Evolutionary conservation across 305 asterid genomes (phyloP).

Genomic region (Solanum aculeatissimum): DNA sequence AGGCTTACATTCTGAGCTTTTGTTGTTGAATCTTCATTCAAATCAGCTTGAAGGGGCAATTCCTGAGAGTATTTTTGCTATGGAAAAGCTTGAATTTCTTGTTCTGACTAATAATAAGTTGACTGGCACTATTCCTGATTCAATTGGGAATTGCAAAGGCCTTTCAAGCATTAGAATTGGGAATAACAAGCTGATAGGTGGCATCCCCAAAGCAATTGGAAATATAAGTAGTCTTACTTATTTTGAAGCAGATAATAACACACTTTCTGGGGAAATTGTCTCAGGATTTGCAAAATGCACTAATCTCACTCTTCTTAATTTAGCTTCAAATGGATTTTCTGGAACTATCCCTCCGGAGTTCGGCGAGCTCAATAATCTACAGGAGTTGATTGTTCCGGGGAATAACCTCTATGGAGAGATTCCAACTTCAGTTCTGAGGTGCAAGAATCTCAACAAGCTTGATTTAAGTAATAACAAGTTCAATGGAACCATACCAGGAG

Average conservation of each 20-base stretch:
- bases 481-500: slow-evolving; percentile 55
- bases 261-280: slow-evolving; percentile 71
- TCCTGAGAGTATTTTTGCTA: slow-evolving; percentile 67
- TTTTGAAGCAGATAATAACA: slow-evolving; percentile 79
- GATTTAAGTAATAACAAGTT: slow-evolving; percentile 69
- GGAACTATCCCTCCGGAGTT: slow-evolving; percentile 69
- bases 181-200: slow-evolving; percentile 57
- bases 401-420: slow-evolving; percentile 66
- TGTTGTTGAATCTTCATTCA: slow-evolving; percentile 74
- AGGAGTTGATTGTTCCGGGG: slow-evolving; percentile 72
- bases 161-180: slow-evolving; percentile 84
- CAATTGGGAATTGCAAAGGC: slow-evolving; percentile 57
- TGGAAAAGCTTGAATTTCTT: slow-evolving; percentile 55
- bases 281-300: slow-evolving; percentile 61
- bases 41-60: slow-evolving; percentile 68
- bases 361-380: slow-evolving; percentile 55
- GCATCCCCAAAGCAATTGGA: slow-evolving; percentile 63
- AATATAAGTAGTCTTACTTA: slow-evolving; percentile 74
- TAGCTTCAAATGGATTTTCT: slow-evolving; percentile 70
- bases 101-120: slow-evolving; percentile 74
- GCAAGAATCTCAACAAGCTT: slow-evolving; percentile 74
- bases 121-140: slow-evolving; percentile 45
- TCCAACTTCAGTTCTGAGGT: slow-evolving; percentile 34
- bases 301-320: slow-evolving; percentile 72
- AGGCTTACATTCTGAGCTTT: slow-evolving; percentile 52